These are phyloP conservation scores for Globisporangium polare DNA, from an alignment of 352 stramenopile species.

Conservation along the genomic window DNA sequence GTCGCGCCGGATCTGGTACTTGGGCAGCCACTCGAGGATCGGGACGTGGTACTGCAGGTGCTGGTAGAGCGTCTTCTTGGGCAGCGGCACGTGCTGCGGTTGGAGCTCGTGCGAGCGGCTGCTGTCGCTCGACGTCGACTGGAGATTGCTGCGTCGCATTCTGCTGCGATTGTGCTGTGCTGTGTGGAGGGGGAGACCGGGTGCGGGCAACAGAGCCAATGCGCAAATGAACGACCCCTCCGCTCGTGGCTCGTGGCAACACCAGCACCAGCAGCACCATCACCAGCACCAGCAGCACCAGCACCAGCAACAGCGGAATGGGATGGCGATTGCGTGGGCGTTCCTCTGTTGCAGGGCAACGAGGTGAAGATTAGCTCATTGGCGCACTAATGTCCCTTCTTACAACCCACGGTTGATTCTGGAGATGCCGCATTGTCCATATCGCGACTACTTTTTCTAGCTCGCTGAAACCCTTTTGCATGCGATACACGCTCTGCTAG, in stretches of 20 bases:
- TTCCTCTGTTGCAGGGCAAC: not conserved
- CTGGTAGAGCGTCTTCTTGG: conserved; percentile 7
- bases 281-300: no score
- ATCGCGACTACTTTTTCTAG: not conserved
- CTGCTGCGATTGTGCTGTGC: not conserved
- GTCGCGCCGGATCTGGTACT: conserved; percentile 42
- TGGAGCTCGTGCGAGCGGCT: not conserved
- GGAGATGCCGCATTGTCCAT: no score
- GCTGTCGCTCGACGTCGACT: conserved; percentile 8
- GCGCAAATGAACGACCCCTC: no score
- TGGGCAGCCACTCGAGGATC: conserved; percentile 52
- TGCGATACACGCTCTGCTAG: no score
- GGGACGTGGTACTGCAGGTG: conserved; percentile 27
- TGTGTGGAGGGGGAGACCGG: not conserved
- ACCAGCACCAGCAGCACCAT: no score
- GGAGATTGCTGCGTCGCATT: conserved; percentile 6
- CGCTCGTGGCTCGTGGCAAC: no score
- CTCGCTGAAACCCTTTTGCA: not conserved
- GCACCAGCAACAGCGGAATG: conserved; percentile 4
- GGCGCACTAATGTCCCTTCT: not conserved
- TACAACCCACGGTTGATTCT: not conserved
- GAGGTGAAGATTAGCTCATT: conserved; percentile 8
- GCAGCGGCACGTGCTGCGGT: not conserved
- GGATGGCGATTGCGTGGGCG: not conserved
- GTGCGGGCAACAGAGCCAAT: not conserved